Conservation (phyloP, 2,329 filamentous ascomycete genomes). For the Proliferodiscus dingleyae region DNA sequence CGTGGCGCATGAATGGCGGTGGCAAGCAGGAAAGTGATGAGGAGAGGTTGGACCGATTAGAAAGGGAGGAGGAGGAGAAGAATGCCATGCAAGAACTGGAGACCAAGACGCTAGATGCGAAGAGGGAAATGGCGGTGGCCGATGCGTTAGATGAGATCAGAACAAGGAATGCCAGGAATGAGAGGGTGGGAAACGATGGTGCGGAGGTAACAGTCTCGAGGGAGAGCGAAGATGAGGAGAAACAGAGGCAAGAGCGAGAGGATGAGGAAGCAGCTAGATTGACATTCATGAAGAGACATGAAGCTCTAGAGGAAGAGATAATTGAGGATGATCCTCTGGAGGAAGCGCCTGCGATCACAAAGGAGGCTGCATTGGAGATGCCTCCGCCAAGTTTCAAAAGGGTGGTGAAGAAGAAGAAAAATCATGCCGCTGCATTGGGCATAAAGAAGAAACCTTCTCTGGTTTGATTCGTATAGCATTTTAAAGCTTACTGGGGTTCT, state of each 20-base stretch:
- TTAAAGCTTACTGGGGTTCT: no score
- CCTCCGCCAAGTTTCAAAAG: constrained; percentile 67
- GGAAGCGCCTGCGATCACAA: constrained; percentile 33
- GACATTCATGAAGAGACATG: constrained; percentile 58
- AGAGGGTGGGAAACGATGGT: constrained; percentile 67
- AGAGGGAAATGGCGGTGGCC: constrained; percentile 92
- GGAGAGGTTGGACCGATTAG: constrained; percentile 76
- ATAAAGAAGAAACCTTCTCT: constrained; percentile 78
- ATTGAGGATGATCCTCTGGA: constrained; percentile 29
- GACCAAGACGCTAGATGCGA: constrained; percentile 86
- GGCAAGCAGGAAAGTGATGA: constrained; percentile 76
- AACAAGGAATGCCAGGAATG: constrained; percentile 82
- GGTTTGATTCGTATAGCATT: no score
- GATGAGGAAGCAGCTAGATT: constrained; percentile 74
- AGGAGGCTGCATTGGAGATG: constrained; percentile 35
- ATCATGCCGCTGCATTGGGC: constrained; percentile 67
- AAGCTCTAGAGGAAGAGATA: constrained; percentile 30
- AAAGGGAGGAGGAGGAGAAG: constrained; percentile 72
- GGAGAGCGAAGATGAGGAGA: constrained; percentile 52
- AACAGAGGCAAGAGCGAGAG: constrained; percentile 67
- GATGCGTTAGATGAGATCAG: constrained; percentile 94
- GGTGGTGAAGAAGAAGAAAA: constrained; percentile 81
- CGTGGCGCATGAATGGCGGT: constrained; percentile 62
- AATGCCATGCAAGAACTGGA: constrained; percentile 96
- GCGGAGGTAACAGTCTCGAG: constrained; percentile 53